A percentile compares a stretch with the other conserved stretches of the same genome.
Evolutionary conservation across 192 early-diverging fungal species (phyloP).

Genomic region (Mortierella hygrophila): DNA sequence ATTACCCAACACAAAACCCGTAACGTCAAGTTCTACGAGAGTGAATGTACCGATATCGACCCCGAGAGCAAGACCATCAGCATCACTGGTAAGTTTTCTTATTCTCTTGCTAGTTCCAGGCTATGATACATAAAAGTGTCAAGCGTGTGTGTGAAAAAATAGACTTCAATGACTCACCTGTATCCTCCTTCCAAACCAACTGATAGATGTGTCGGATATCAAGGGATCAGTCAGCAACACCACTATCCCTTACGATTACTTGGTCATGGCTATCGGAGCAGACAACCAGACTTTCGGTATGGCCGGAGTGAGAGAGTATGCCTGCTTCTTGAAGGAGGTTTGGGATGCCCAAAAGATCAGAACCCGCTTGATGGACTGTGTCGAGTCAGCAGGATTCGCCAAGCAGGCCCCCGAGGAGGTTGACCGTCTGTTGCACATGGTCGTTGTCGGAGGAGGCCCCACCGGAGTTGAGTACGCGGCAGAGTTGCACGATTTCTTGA

Average conservation of each 20-base stretch:
- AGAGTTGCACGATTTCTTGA: constrained; percentile 86
- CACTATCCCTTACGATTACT: constrained; percentile 79
- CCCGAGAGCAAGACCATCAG: constrained; percentile 82
- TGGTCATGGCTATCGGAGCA: constrained; percentile 83
- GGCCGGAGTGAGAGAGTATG: constrained; percentile 78
- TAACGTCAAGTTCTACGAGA: constrained; percentile 90
- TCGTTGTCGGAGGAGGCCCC: constrained; percentile 80
- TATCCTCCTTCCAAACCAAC: background rate
- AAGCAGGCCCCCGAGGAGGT: constrained; percentile 80
- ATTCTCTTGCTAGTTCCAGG: background rate
- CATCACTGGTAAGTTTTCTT: constrained; percentile 69
- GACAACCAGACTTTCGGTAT: constrained; percentile 88
- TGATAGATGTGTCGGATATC: constrained; percentile 77
- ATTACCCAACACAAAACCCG: constrained; percentile 90
- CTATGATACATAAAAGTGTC: background rate
- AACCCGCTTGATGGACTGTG: constrained; percentile 81
- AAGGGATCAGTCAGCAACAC: constrained; percentile 67
- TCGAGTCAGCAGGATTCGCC: constrained; percentile 77
- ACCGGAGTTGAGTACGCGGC: constrained; percentile 83
- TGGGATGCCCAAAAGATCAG: constrained; percentile 88
- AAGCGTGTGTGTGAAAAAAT: background rate
- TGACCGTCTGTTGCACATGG: constrained; percentile 82
- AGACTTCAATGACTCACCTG: background rate
- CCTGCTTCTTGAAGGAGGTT: constrained; percentile 82
- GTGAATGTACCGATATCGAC: constrained; percentile 92